These are phyloP conservation scores for Podospora fimiseda DNA, from an alignment of 495 filamentous ascomycete species.

Conservation along the genomic window DNA sequence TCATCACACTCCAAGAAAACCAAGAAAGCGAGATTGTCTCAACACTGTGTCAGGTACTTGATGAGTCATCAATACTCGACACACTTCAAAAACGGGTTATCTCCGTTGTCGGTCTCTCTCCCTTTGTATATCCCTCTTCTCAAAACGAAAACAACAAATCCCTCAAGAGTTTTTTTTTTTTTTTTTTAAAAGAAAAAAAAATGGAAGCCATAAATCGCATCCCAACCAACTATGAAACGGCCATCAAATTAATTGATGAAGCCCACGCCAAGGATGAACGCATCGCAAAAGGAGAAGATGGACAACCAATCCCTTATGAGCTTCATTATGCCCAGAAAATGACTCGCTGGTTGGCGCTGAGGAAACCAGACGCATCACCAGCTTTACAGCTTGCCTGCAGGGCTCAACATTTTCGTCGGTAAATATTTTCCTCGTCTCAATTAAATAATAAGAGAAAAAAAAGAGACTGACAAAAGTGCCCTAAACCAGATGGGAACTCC, in stretches of 20 bases:
- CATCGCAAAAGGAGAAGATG: slow-evolving; percentile 27
- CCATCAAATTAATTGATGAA: slow-evolving; percentile 60
- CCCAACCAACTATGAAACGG: slow-evolving; percentile 27
- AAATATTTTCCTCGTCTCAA: not conserved
- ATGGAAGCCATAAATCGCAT: slow-evolving; percentile 23
- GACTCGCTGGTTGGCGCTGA: slow-evolving; percentile 58
- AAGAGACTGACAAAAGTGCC: too few relatives aligned
- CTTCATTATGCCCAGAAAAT: slow-evolving; percentile 74
- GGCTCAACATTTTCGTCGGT: slow-evolving; percentile 66
- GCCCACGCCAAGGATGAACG: slow-evolving; percentile 66
- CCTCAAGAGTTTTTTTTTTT: not conserved
- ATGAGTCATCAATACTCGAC: not conserved
- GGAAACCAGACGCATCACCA: slow-evolving; percentile 52
- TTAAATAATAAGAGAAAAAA: not conserved
- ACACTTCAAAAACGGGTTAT: not conserved
- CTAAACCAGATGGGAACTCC: slow-evolving; percentile 83
- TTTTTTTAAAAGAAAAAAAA: not conserved
- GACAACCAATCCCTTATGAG: slow-evolving; percentile 54
- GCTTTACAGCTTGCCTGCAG: slow-evolving; percentile 65
- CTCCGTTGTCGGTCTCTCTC: not conserved
- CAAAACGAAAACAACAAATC: too few relatives aligned
- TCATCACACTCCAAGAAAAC: not conserved
- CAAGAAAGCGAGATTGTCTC: not conserved
- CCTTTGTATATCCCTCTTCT: not conserved
- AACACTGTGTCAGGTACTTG: not conserved